These are phyloP conservation scores for Pseudocercospora vitis DNA, from an alignment of 2,329 filamentous ascomycete species.

Conservation along the genomic window DNA sequence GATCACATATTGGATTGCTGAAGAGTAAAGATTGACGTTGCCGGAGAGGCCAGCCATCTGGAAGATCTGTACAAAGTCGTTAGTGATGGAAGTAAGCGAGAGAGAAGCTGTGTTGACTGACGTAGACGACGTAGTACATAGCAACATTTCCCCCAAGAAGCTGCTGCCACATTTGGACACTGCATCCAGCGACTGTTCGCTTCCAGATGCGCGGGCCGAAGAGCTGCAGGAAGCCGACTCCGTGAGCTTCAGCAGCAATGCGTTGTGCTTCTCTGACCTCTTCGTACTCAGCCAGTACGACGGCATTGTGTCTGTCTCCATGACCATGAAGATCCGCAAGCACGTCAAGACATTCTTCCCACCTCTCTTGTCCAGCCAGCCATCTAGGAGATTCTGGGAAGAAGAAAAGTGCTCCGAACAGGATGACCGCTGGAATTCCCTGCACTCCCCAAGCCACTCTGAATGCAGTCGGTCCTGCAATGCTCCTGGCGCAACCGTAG, in stretches of 20 bases:
- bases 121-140: constrained; percentile 57
- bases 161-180: constrained; percentile 59
- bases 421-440: constrained; percentile 46
- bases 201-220: constrained; percentile 57
- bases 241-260: constrained; percentile 42
- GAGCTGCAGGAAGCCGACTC: constrained; percentile 43
- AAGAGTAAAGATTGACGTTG: constrained; percentile 48
- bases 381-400: constrained; percentile 50
- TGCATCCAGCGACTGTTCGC: constrained; percentile 56
- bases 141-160: constrained; percentile 39
- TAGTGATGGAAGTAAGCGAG: not conserved
- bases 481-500: constrained; percentile 55
- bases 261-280: constrained; percentile 45
- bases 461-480: constrained; percentile 47
- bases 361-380: constrained; percentile 49
- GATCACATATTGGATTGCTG: constrained; percentile 45
- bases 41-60: constrained; percentile 58
- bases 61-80: constrained; percentile 38
- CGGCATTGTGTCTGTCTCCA: constrained; percentile 46
- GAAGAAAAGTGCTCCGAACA: constrained; percentile 48
- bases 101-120: constrained; percentile 29
- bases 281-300: constrained; percentile 50
- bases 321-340: constrained; percentile 48
- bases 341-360: constrained; percentile 46
- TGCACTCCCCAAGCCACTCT: constrained; percentile 52